Conservation (phyloP, 1,139 yeast genomes). For the Sugiyamaella novakii region DNA sequence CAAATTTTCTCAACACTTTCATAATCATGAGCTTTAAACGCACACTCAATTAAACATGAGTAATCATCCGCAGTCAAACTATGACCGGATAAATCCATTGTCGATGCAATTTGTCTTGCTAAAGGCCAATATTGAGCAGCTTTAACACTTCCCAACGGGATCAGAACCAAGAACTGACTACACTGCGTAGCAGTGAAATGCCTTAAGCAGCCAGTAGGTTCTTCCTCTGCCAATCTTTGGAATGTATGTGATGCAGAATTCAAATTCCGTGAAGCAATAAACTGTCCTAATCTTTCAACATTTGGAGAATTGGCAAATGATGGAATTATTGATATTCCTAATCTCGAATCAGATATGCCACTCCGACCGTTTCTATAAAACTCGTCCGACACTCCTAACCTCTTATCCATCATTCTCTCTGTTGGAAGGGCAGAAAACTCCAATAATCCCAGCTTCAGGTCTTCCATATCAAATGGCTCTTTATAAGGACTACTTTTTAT, state of each 20-base stretch:
- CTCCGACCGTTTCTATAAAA: background rate
- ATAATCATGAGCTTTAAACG: constrained; percentile 33
- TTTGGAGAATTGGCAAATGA: constrained; percentile 6
- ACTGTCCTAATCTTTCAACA: constrained; percentile 15
- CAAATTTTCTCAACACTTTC: constrained; percentile 35
- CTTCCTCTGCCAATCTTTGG: constrained; percentile 12
- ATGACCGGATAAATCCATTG: constrained; percentile 31
- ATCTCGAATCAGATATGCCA: background rate
- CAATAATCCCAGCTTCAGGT: constrained; percentile 7
- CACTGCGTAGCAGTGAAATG: constrained; percentile 15
- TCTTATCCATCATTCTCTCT: background rate
- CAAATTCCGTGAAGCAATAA: constrained; percentile 11
- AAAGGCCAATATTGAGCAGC: constrained; percentile 17
- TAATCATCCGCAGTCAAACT: constrained; percentile 34
- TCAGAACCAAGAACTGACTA: constrained; percentile 7
- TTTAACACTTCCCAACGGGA: constrained; percentile 15
- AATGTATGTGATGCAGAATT: constrained; percentile 16
- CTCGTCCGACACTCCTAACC: background rate
- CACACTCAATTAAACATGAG: constrained; percentile 35
- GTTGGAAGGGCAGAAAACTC: constrained; percentile 3
- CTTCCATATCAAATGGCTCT: constrained; percentile 14
- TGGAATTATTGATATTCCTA: constrained; percentile 8
- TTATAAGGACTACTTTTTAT: constrained; percentile 10
- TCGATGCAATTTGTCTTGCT: constrained; percentile 19
- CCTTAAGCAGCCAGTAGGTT: constrained; percentile 8